phyloP scores from a whole-genome alignment of 2,329 filamentous ascomycete genomes.

The Aspergillus melleus region DNA sequence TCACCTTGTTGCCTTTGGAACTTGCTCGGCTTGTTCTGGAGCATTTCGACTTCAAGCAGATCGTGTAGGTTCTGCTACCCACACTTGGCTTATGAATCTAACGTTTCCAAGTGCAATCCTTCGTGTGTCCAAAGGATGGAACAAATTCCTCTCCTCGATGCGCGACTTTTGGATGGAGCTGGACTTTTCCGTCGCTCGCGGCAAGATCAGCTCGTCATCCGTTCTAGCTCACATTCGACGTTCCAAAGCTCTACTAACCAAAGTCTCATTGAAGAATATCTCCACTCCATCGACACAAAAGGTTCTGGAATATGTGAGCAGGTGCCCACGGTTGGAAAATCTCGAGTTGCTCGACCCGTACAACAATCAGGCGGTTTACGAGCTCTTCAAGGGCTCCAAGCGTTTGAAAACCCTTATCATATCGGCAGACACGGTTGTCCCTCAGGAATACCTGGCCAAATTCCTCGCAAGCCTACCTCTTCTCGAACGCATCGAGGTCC shows the following conservation, averaged over 20 bases:
- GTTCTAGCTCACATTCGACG: constrained; percentile 36
- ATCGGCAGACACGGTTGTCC: constrained; percentile 24
- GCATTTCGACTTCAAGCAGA: constrained; percentile 53
- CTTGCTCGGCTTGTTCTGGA: constrained; percentile 53
- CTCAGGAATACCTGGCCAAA: constrained; percentile 25
- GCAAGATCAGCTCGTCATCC: constrained; percentile 41
- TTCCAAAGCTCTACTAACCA: constrained; percentile 35
- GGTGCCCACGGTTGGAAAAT: constrained; percentile 35
- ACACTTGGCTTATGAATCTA: constrained; percentile 1
- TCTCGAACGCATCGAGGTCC: constrained; percentile 30
- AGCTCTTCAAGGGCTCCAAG: constrained; percentile 28
- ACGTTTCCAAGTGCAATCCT: constrained; percentile 42
- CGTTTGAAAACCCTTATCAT: constrained; percentile 27
- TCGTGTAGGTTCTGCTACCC: constrained; percentile 39
- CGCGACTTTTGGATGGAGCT: constrained; percentile 54
- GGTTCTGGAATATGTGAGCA: constrained; percentile 32
- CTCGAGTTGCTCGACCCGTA: constrained; percentile 29
- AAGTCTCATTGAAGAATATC: constrained; percentile 32
- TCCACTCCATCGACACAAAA: constrained; percentile 24
- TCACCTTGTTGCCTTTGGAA: constrained; percentile 56
- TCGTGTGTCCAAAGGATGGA: constrained; percentile 59
- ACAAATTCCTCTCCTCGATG: constrained; percentile 49
- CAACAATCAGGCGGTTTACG: constrained; percentile 22
- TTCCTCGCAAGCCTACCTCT: constrained; percentile 27
- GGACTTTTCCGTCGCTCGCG: constrained; percentile 51